phyloP scores from a whole-genome alignment of 2,329 filamentous ascomycete genomes.

The Monascus ruber region DNA sequence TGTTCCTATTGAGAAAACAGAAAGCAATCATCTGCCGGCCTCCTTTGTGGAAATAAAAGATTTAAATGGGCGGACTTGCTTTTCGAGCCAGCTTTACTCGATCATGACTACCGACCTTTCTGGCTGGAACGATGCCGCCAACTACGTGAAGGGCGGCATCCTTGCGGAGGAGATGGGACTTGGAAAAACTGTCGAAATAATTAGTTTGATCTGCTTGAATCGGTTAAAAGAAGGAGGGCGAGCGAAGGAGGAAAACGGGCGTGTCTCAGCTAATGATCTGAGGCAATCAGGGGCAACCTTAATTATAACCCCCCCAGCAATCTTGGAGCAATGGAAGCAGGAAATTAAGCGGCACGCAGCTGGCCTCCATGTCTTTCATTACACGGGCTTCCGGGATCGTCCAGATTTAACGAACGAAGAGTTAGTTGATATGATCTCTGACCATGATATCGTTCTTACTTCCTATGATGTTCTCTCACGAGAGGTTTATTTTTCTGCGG shows the following conservation, averaged over 20 bases:
- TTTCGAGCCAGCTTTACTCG: conserved; percentile 32
- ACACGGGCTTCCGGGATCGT: conserved; percentile 41
- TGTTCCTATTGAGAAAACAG: conserved; percentile 5
- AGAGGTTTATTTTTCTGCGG: conserved; percentile 66
- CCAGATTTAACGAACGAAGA: conserved; percentile 25
- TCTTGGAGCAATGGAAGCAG: conserved; percentile 52
- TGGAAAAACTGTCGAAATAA: conserved; percentile 40
- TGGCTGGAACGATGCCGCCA: conserved; percentile 19
- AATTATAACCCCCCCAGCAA: conserved; percentile 51
- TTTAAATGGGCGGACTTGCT: conserved; percentile 26
- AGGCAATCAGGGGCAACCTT: conserved; percentile 43
- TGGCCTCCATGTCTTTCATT: conserved; percentile 43
- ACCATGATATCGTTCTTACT: conserved; percentile 48
- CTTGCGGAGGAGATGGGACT: conserved; percentile 42
- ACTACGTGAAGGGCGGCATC: conserved; percentile 31
- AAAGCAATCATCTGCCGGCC: conserved; percentile 15
- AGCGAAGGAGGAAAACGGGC: conserved; percentile 5
- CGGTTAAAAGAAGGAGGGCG: conserved; percentile 4
- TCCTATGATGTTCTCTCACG: conserved; percentile 60
- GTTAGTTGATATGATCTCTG: conserved; percentile 36
- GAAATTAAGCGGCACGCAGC: conserved; percentile 50
- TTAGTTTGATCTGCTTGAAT: conserved; percentile 34
- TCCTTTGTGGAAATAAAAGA: conserved; percentile 29
- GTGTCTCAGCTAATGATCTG: conserved; percentile 12
- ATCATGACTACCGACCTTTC: conserved; percentile 26